Conservation (phyloP, 2,329 filamentous ascomycete genomes). For the Colletotrichum salicis region DNA sequence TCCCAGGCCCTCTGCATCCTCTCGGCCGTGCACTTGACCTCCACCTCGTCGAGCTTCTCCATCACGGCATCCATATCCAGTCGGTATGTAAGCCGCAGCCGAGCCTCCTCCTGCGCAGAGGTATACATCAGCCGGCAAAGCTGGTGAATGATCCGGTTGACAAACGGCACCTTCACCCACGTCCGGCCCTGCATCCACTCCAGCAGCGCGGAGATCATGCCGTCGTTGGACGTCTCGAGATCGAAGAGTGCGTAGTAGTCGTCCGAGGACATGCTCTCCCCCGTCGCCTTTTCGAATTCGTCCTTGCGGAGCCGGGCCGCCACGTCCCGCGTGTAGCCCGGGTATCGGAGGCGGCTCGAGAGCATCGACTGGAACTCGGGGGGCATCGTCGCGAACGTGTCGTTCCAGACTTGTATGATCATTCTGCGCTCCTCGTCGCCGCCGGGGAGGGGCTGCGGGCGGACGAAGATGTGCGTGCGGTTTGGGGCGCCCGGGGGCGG, state of each 20-base stretch:
- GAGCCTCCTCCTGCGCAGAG: slow-evolving; percentile 26
- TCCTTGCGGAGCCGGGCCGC: slow-evolving; percentile 23
- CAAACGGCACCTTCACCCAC: slow-evolving; percentile 22
- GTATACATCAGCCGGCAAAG: slow-evolving; percentile 26
- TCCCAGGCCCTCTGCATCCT: slow-evolving; percentile 1
- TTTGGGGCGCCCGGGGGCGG: neutral
- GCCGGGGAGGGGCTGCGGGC: neutral
- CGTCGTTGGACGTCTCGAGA: slow-evolving; percentile 33
- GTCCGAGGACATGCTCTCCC: slow-evolving; percentile 26
- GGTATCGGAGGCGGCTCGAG: slow-evolving; percentile 15
- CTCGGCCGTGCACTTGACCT: neutral
- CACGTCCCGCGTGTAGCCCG: slow-evolving; percentile 15
- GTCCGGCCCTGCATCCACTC: slow-evolving; percentile 32
- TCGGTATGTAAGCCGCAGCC: slow-evolving; percentile 16
- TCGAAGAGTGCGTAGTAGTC: slow-evolving; percentile 32
- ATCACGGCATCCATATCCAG: slow-evolving; percentile 3
- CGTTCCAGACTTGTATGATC: neutral
- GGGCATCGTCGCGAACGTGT: neutral
- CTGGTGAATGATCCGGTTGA: slow-evolving; percentile 33
- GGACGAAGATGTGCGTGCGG: slow-evolving; percentile 18
- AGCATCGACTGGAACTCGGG: neutral
- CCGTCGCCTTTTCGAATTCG: slow-evolving; percentile 25
- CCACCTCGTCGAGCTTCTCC: neutral
- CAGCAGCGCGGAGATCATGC: slow-evolving; percentile 26
- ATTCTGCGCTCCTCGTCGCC: neutral